These are phyloP conservation scores for Chondrus crispus DNA, from an alignment of 23 red algal genomes.

Conservation along the genomic window DNA sequence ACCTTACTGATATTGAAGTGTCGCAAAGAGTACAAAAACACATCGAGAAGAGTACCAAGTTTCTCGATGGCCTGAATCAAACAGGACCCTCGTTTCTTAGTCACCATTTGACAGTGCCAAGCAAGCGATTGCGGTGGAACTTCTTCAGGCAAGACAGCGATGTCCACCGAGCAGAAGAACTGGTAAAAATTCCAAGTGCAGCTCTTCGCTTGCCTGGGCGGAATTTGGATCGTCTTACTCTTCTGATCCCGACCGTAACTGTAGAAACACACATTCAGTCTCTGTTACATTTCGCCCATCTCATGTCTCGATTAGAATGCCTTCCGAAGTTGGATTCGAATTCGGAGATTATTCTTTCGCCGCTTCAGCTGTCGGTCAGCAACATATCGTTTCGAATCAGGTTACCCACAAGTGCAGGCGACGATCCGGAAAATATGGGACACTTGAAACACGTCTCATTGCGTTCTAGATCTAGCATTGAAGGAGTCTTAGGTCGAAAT, in stretches of 20 bases:
- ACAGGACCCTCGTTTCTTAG: no score
- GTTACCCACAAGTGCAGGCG: not conserved
- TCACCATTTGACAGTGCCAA: not conserved
- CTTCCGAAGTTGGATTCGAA: not conserved
- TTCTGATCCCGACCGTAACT: not conserved
- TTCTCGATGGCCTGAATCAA: no score
- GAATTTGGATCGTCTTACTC: not conserved
- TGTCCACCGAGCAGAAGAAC: not conserved
- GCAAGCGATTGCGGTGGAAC: not conserved
- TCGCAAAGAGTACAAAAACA: no score
- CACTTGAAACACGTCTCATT: not conserved
- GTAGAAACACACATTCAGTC: not conserved
- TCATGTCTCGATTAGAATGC: not conserved
- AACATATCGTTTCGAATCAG: not conserved
- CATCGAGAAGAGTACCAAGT: no score
- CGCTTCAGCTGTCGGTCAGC: not conserved
- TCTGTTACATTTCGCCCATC: not conserved
- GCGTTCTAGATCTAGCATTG: not conserved
- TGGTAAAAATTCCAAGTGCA: not conserved
- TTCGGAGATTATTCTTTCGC: not conserved
- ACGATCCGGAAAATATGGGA: not conserved
- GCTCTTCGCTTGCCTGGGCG: not conserved
- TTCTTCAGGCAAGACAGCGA: not conserved
- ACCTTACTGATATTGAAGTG: no score
- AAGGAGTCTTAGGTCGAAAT: conserved; percentile 5